phyloP scores from a whole-genome alignment of 768 basidiomycete genomes.

The Hericium erinaceus region DNA sequence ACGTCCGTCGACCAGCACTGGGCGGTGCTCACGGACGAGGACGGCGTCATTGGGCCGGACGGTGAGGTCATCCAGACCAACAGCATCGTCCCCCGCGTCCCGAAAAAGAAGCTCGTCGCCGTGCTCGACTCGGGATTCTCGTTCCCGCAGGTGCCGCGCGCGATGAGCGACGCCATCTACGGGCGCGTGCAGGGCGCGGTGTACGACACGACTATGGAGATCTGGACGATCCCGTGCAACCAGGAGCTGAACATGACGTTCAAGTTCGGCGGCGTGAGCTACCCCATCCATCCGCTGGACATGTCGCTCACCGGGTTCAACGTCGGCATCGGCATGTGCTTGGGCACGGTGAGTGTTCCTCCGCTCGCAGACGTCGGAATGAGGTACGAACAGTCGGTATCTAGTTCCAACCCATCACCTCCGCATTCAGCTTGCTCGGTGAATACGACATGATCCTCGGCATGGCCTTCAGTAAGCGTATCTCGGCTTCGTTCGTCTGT shows the following conservation, averaged over 20 bases:
- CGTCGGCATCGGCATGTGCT: conserved; percentile 47
- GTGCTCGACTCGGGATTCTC: conserved; percentile 72
- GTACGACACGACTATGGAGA: conserved; percentile 43
- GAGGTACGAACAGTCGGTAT: conserved; percentile 1
- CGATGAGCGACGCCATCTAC: conserved; percentile 74
- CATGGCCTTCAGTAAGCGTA: conserved; percentile 62
- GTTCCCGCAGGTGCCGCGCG: conserved; percentile 61
- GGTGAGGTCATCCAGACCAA: conserved; percentile 48
- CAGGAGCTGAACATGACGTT: conserved; percentile 65
- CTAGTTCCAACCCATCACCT: conserved; percentile 78
- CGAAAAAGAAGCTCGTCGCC: conserved; percentile 53
- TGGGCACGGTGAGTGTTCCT: conserved; percentile 49
- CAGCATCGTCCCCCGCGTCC: conserved; percentile 64
- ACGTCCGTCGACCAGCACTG: conserved; percentile 70
- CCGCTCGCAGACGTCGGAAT: not conserved
- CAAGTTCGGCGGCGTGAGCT: conserved; percentile 59
- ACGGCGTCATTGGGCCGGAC: conserved; percentile 71
- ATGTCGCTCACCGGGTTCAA: conserved; percentile 34
- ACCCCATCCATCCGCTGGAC: conserved; percentile 71
- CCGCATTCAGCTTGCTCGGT: conserved; percentile 67
- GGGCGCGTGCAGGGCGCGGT: conserved; percentile 66
- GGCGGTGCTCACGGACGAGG: conserved; percentile 62
- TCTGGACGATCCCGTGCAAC: conserved; percentile 70
- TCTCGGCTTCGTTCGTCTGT: not conserved
- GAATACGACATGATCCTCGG: conserved; percentile 79